Base-by-base conservation (phyloP, 805 yeast species). In the Brettanomyces bruxellensis region DNA sequence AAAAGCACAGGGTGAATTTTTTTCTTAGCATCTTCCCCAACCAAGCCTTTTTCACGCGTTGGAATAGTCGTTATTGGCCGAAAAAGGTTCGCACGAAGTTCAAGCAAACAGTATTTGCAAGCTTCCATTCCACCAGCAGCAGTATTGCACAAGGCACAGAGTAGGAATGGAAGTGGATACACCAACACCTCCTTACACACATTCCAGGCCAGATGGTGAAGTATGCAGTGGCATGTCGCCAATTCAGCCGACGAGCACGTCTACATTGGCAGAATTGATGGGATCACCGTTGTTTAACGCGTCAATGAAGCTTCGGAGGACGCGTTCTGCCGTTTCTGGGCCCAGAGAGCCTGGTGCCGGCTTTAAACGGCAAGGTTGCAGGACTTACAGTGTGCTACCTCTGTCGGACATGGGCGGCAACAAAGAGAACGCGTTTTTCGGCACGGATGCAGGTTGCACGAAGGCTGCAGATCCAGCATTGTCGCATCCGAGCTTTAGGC, bases 141-240 rank as follows among this genome's bases (percentile, higher is more conserved):
- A 28, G 11, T 28, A 6, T 28, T 9, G 9, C 32, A 28, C 32
- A 28, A 9, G 9, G 32, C 32, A 28, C 32, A 28, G 9, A 28
- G 32, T 28, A 28, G 32, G 32, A 28, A 58, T 58, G 62, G 62
- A 58, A 45, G 47, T 58, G 5, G 62, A 58, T 45, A 51, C 62
- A 22, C 60, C 62, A 28, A 28, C 32, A 28, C 32, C 7, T 28
- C 32, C 32, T 28, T 28, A 28, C 32, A 28, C 32, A 28, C 32
- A 28, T 28, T 28, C 32, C 32, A 28, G 32, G 11, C 32, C 7
- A 28, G 32, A 28, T 28, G 32, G 11, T 7, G 32, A 28, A 28
- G 32, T 28, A 7, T 28, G n/a, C 52, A 22, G 32, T 35, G 38
- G 14, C 38, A n/a, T 25, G 34, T 40, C 34, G 14, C 42, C 34